Evolutionary conservation across 768 basidiomycete species (phyloP).

Genomic region (Agaricus subrufescens): DNA sequence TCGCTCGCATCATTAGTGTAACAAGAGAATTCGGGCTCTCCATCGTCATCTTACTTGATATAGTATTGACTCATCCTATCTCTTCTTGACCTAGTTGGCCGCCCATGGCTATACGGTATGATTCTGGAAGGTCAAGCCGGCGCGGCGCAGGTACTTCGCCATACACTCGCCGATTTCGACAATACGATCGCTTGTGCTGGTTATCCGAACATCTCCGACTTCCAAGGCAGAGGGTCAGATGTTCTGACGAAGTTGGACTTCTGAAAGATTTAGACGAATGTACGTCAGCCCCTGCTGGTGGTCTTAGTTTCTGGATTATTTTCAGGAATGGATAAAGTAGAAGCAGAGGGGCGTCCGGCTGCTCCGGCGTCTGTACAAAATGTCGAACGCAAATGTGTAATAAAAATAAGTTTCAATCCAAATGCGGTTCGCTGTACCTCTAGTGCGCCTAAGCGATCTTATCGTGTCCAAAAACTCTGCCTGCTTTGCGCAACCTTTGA

Average conservation of each 20-base stretch:
- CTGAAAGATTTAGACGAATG: neutral
- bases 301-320: neutral
- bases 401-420: too few relatives aligned
- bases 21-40: neutral
- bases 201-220: slow-evolving; percentile 50
- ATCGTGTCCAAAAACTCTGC: too few relatives aligned
- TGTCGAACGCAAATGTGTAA: too few relatives aligned
- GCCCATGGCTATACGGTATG: slow-evolving; percentile 74
- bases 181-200: slow-evolving; percentile 60
- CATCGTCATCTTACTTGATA: neutral
- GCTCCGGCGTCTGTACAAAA: too few relatives aligned
- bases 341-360: neutral
- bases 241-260: slow-evolving; percentile 41
- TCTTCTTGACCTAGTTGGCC: slow-evolving; percentile 43
- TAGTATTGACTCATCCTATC: neutral
- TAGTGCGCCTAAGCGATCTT: too few relatives aligned
- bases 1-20: too few relatives aligned
- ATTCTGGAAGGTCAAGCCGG: slow-evolving; percentile 68
- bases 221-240: slow-evolving; percentile 54
- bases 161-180: slow-evolving; percentile 66
- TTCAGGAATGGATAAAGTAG: neutral
- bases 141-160: slow-evolving; percentile 67
- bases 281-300: neutral
- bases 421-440: too few relatives aligned
- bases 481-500: too few relatives aligned